Evolutionary conservation across 2,329 filamentous ascomycete species (phyloP).

Genomic region (Cercospora brassicicola): DNA sequence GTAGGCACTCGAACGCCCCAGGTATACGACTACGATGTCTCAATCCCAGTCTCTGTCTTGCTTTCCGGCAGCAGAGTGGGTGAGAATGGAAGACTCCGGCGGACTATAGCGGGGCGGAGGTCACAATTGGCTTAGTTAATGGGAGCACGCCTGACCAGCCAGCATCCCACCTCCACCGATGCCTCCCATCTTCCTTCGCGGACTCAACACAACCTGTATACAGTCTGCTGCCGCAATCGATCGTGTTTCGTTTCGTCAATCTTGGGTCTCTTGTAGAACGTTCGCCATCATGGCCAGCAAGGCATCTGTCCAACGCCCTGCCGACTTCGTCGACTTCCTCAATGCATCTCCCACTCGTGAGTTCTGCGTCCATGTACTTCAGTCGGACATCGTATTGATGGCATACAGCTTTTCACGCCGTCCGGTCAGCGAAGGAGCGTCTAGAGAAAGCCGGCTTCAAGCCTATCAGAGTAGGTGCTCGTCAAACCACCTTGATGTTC

Average conservation of each 20-base stretch:
- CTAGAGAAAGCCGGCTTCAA: constrained; percentile 82
- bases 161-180: background rate
- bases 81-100: too few species aligned
- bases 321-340: constrained; percentile 89
- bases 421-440: constrained; percentile 72
- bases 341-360: constrained; percentile 91
- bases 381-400: background rate
- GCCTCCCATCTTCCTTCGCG: background rate
- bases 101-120: background rate
- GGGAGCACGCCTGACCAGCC: background rate
- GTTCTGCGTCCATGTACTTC: constrained; percentile 34
- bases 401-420: constrained; percentile 82
- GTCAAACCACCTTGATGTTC: constrained; percentile 7
- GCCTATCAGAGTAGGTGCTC: constrained; percentile 64
- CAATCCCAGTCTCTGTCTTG: too few species aligned
- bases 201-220: background rate
- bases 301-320: constrained; percentile 52
- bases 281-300: constrained; percentile 38
- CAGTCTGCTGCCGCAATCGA: background rate
- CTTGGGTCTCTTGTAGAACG: background rate
- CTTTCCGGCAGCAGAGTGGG: too few species aligned
- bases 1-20: too few species aligned
- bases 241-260: background rate
- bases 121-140: background rate
- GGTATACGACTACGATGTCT: too few species aligned